Evolutionary conservation across 2,329 filamentous ascomycete species (phyloP).

Genomic region (Trichoderma oligosporum): DNA sequence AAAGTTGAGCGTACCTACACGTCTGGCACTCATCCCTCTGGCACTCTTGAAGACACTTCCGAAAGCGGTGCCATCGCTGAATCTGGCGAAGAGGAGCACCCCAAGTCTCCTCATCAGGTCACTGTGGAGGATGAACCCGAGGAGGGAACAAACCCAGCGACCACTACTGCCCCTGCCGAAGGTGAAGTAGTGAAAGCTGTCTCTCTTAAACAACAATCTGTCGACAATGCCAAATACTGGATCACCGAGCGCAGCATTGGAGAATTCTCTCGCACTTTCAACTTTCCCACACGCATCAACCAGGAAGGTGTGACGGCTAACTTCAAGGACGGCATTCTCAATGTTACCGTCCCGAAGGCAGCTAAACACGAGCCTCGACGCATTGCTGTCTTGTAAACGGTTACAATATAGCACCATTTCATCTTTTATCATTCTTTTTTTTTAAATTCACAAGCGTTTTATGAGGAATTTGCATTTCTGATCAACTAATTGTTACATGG

Average conservation of each 20-base stretch:
- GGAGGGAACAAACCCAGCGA: constrained; percentile 26
- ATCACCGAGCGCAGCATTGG: constrained; percentile 62
- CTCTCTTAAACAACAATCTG: constrained; percentile 24
- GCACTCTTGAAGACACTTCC: constrained; percentile 40
- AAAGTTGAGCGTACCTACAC: constrained; percentile 57
- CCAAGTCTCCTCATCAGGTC: constrained; percentile 49
- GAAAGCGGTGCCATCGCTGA: constrained; percentile 37
- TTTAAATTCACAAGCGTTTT: background rate
- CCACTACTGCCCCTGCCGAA: constrained; percentile 22
- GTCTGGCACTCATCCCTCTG: constrained; percentile 44
- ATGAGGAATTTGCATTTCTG: background rate
- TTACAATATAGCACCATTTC: background rate
- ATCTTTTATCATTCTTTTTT: no score
- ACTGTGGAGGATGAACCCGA: constrained; percentile 62
- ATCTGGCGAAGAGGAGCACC: constrained; percentile 27
- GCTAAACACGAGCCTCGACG: constrained; percentile 55
- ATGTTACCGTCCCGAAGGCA: constrained; percentile 62
- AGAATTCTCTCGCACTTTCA: constrained; percentile 65
- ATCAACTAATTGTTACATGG: background rate
- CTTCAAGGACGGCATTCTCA: constrained; percentile 64
- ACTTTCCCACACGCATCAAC: constrained; percentile 62
- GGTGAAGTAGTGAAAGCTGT: constrained; percentile 25
- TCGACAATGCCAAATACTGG: constrained; percentile 61
- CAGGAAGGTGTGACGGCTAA: constrained; percentile 57
- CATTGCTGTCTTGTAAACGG: constrained; percentile 50